Percentiles rank a stretch among this genome's conserved stretches.
Evolutionary conservation across 116 monocot genomes (phyloP).

Genomic region (Phalaenopsis hybrid): DNA sequence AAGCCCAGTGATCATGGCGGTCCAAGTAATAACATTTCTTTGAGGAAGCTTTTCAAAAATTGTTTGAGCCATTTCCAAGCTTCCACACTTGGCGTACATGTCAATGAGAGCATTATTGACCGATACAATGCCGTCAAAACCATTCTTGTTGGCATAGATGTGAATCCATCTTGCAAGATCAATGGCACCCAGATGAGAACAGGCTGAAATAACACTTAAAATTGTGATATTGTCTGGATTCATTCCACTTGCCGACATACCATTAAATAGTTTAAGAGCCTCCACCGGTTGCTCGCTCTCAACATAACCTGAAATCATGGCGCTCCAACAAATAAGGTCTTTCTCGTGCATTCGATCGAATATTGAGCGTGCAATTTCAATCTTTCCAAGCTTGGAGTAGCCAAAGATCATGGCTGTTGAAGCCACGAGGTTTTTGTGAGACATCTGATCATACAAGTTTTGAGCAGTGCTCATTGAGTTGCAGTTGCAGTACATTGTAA

Average conservation of each 20-base stretch:
- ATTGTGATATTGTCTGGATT: slow-evolving; percentile 48
- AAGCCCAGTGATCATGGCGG: slow-evolving; percentile 13
- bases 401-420: slow-evolving; percentile 53
- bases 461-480: slow-evolving; percentile 34
- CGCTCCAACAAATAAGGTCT: slow-evolving; percentile 58
- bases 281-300: slow-evolving; percentile 41
- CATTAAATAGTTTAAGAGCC: slow-evolving; percentile 44
- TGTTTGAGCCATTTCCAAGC: slow-evolving; percentile 26
- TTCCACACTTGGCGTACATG: slow-evolving; percentile 78
- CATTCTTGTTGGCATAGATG: slow-evolving; percentile 27
- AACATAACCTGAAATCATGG: slow-evolving; percentile 54
- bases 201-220: slow-evolving; percentile 53
- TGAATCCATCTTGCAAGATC: slow-evolving; percentile 48
- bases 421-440: slow-evolving; percentile 31
- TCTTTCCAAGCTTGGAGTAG: slow-evolving; percentile 38
- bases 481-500: slow-evolving; percentile 49
- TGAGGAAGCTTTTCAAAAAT: slow-evolving; percentile 36
- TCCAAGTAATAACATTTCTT: slow-evolving; percentile 20
- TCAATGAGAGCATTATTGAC: slow-evolving; percentile 60
- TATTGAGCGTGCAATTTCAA: slow-evolving; percentile 31
- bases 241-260: slow-evolving; percentile 35
- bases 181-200: slow-evolving; percentile 43
- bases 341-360: slow-evolving; percentile 39
- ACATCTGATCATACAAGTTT: slow-evolving; percentile 25
- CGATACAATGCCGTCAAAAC: slow-evolving; percentile 16